These are phyloP conservation scores for Blastomyces gilchristii DNA, from an alignment of 2,329 filamentous ascomycete species.

Conservation along the genomic window DNA sequence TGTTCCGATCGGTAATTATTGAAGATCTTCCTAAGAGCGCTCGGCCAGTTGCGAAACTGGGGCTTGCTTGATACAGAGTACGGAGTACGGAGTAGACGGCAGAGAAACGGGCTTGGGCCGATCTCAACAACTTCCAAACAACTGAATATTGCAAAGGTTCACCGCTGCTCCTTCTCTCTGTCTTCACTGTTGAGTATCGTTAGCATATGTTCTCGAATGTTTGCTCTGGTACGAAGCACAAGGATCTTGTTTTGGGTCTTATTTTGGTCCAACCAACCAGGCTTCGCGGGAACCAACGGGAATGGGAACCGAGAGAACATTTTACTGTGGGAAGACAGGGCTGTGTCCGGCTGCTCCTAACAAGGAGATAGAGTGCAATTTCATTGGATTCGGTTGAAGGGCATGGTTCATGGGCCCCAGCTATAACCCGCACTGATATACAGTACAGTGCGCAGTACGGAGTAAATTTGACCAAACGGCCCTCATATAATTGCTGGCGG, in stretches of 20 bases:
- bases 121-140: not conserved
- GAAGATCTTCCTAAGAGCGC: not conserved
- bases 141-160: not conserved
- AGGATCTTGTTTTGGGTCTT: not conserved
- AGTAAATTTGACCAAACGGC: not conserved
- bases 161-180: not conserved
- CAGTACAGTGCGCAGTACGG: too few relatives aligned
- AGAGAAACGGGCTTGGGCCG: too few relatives aligned
- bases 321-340: not conserved
- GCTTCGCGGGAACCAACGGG: not conserved
- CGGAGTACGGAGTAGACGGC: too few relatives aligned
- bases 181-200: not conserved
- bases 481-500: not conserved
- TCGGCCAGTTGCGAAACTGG: not conserved
- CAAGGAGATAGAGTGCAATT: not conserved
- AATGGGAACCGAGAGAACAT: not conserved
- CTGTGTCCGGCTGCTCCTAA: not conserved
- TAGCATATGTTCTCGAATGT: not conserved
- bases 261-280: conserved; percentile 3
- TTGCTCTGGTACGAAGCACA: not conserved
- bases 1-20: not conserved
- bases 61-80: not conserved
- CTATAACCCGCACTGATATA: not conserved
- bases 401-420: not conserved
- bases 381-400: conserved; percentile 3